Evolutionary conservation across 2,329 filamentous ascomycete genomes (phyloP).

Genomic region (Stachybotrys chartarum): DNA sequence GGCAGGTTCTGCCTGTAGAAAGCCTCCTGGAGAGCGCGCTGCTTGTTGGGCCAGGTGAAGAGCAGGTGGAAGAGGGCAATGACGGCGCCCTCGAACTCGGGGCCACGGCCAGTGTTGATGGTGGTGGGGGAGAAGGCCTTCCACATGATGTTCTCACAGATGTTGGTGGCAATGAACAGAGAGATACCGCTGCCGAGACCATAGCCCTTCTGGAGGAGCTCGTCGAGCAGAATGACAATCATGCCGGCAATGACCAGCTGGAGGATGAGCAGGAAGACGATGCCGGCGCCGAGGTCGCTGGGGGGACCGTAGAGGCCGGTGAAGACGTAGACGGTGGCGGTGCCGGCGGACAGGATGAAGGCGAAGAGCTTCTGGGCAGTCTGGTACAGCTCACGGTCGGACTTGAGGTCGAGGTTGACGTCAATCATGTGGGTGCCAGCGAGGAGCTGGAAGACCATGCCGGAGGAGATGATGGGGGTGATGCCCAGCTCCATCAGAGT

Average conservation of each 20-base stretch:
- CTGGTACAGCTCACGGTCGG: constrained; percentile 99
- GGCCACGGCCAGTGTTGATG: constrained; percentile 98
- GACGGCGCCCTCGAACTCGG: constrained; percentile 97
- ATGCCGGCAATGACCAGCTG: constrained; percentile 96
- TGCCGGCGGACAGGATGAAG: constrained; percentile 95
- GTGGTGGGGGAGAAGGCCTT: constrained; percentile 99
- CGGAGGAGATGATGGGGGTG: constrained; percentile 97
- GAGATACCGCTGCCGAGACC: constrained; percentile 98
- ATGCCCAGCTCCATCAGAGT: constrained; percentile 96
- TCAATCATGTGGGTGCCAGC: constrained; percentile 99
- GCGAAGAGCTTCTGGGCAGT: constrained; percentile 98
- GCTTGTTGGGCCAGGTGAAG: constrained; percentile 99
- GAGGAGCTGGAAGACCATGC: constrained; percentile 99
- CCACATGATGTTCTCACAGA: constrained; percentile 99
- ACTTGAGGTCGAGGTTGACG: constrained; percentile 99
- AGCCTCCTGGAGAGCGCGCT: constrained; percentile 93
- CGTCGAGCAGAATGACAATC: constrained; percentile 97
- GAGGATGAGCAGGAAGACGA: constrained; percentile 96
- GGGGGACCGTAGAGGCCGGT: constrained; percentile 96
- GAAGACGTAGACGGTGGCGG: constrained; percentile 96
- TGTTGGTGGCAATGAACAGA: constrained; percentile 99
- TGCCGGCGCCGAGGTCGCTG: constrained; percentile 91
- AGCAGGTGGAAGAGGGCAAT: constrained; percentile 97
- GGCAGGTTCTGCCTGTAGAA: constrained; percentile 99
- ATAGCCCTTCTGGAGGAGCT: constrained; percentile 98